Evolutionary conservation across 768 basidiomycete species (phyloP).

Genomic region (Tylopilus vinaceipallidus): DNA sequence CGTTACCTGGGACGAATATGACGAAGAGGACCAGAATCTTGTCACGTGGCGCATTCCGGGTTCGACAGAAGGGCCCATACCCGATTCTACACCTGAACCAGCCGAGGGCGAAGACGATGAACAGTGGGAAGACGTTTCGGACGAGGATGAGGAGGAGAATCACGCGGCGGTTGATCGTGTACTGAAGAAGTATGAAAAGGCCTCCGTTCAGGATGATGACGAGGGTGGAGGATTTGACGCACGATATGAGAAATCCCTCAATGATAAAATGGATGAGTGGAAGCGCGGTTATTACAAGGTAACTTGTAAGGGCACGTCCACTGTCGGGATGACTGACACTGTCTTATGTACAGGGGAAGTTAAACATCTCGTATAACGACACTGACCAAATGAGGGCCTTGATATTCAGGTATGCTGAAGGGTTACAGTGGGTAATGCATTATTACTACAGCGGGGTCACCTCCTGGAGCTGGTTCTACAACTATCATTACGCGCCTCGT

Average conservation of each 20-base stretch:
- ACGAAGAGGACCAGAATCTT: slow-evolving; percentile 76
- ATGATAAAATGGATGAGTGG: slow-evolving; percentile 91
- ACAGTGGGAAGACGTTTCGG: slow-evolving; percentile 49
- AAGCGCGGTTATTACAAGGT: slow-evolving; percentile 89
- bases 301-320: slow-evolving; percentile 39
- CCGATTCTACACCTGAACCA: slow-evolving; percentile 32
- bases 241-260: slow-evolving; percentile 66
- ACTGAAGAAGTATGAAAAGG: slow-evolving; percentile 83
- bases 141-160: slow-evolving; percentile 67
- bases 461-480: slow-evolving; percentile 98
- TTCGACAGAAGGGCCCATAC: slow-evolving; percentile 34
- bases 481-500: slow-evolving; percentile 96
- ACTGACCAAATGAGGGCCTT: slow-evolving; percentile 67
- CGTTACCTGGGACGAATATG: slow-evolving; percentile 92
- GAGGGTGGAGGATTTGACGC: slow-evolving; percentile 77
- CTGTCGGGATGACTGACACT: slow-evolving; percentile 11
- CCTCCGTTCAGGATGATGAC: slow-evolving; percentile 70
- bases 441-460: slow-evolving; percentile 98
- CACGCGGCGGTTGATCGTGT: slow-evolving; percentile 76
- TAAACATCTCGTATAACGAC: slow-evolving; percentile 76
- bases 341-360: slow-evolving; percentile 61
- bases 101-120: slow-evolving; percentile 49
- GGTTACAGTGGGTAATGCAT: slow-evolving; percentile 98
- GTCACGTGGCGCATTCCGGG: slow-evolving; percentile 66
- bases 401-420: slow-evolving; percentile 83